Base-by-base conservation (phyloP, 164 flowering plant species). In the Chimonanthus salicifolius region DNA sequence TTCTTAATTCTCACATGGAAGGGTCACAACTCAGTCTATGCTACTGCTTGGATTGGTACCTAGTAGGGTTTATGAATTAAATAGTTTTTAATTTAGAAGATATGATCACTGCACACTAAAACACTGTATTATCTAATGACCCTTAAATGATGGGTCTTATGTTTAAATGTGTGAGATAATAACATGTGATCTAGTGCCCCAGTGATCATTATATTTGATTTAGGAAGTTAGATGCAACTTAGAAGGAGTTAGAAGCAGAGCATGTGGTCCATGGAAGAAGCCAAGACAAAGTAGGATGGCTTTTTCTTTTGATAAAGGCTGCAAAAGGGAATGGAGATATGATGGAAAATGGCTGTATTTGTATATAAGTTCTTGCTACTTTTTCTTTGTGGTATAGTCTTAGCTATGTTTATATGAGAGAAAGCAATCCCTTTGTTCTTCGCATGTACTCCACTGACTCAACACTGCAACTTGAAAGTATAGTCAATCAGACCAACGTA, bases 1-100 rank as follows among this genome's bases (percentile, higher is more conserved):
- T 84, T 75, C 84, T 63, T 90, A 79, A 87, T 89, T 46, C 88
- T 92, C 69, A 92, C 97, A 71, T 92, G 94, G 94, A 92, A 92
- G 68, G 97, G 94, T 47, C 94, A 92, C 83, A 89, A 84, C 71
- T 83, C 93, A 2, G 86, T 92, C 21, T 92, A 83, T 78, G 93
- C 90, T 16, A 82, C 90, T 10, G 86, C 87, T 84, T 92, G 97
- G 97, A 33, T 33, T 33, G 33, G 62, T 76, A 16, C 75, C 75
- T 45, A 43, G 20, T 18, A 73, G 51, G 43, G 51, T 73, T 54
- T 50, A 54, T 64, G 75, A 64, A 13, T 64, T 48, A 64, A 64
- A 64, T n/a, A n/a, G 49, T 66, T 44, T 13, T 33, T 13, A 18
- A 13, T 63, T 63, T 18, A 54, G 60, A 15, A 54, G 60, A 54